phyloP scores from a whole-genome alignment of 1,284 basidiomycete genomes.

The Ustilago shanxiensis region DNA sequence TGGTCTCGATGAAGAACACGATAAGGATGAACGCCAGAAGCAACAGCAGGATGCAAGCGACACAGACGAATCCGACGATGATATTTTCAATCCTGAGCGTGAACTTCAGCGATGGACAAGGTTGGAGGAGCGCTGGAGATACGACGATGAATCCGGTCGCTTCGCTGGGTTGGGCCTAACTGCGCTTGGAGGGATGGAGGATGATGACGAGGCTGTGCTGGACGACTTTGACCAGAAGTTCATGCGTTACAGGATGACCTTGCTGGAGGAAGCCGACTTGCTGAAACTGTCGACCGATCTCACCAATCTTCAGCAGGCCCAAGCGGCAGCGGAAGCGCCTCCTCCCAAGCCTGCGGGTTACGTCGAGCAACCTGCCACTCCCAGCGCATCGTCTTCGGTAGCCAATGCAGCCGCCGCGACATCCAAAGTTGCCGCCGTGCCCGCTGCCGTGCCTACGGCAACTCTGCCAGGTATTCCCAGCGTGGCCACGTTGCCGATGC shows the following conservation, averaged over 20 bases:
- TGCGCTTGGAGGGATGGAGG: constrained; percentile 69
- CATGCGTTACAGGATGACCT: constrained; percentile 67
- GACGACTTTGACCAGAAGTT: constrained; percentile 69
- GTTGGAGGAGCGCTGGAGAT: constrained; percentile 65
- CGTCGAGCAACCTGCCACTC: constrained; percentile 37
- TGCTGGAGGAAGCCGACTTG: constrained; percentile 67
- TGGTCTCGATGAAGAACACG: constrained; percentile 40
- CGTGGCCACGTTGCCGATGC: constrained; percentile 31
- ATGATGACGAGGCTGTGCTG: constrained; percentile 68
- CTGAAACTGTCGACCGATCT: constrained; percentile 67
- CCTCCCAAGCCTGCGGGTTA: constrained; percentile 53
- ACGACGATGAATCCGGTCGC: constrained; percentile 67
- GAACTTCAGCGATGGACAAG: constrained; percentile 45
- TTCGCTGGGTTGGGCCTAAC: constrained; percentile 67
- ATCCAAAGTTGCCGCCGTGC: constrained; percentile 20
- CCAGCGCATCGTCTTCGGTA: constrained; percentile 22
- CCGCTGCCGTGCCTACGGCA: constrained; percentile 27
- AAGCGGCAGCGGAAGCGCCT: constrained; percentile 61
- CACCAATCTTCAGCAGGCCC: constrained; percentile 67
- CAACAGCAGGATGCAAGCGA: constrained; percentile 19
- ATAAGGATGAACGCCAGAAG: constrained; percentile 27
- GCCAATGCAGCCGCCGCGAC: constrained; percentile 26
- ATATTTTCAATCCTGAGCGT: constrained; percentile 21
- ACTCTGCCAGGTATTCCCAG: constrained; percentile 34
- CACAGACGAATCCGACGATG: constrained; percentile 30